Base-by-base conservation (phyloP, 1,284 basidiomycete species). In the Marasmius sp. region DNA sequence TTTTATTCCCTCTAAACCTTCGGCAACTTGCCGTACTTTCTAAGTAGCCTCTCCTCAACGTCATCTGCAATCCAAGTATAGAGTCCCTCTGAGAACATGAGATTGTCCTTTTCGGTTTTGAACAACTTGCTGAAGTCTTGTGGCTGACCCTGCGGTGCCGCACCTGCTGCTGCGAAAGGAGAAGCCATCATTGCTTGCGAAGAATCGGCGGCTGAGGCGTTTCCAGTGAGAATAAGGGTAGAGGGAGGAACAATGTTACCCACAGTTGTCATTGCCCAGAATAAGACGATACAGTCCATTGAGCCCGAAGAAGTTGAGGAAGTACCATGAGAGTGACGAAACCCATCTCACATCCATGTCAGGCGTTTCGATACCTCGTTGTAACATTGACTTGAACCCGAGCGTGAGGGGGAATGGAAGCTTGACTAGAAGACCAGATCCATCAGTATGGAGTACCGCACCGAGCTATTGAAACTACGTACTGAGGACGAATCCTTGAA, bases 341-440 rank as follows among this genome's bases (percentile, higher is more conserved):
- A 99, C 97, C 97, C 97, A 99, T 77, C 93, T 87, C 18, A 98
- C 96, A 74, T 98, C 95, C 88, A 99, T 94, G 74, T 99, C 97
- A 8, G 90, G 89, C 6, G 97, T 97, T 70, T 96, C 92, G 57
- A 99, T 93, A 55, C 97, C 97, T 57, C 96, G 87, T 72, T 99
- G 96, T 9, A 99, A 87, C 91, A 99, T 97, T n/a, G 93, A 92
- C 76, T 98, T 99, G 85, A 99, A 99, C 4, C 97, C 93, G 53
- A 96, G 84, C 5, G 97, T 99, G 59, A 99, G 79, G 0, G 97
- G 97, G 79, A 99, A 99, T 0, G 97, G 97, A 0, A 99, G 81
- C 72, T 96, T 97, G 76, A 98, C 95, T 97, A 16, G 20, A 62
- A 16, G 41, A 49, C 33, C 34, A 48, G 50, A 59, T 41, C 41